Evolutionary conservation across 2,329 filamentous ascomycete genomes (phyloP).

Genomic region (Cordyceps cicadae): DNA sequence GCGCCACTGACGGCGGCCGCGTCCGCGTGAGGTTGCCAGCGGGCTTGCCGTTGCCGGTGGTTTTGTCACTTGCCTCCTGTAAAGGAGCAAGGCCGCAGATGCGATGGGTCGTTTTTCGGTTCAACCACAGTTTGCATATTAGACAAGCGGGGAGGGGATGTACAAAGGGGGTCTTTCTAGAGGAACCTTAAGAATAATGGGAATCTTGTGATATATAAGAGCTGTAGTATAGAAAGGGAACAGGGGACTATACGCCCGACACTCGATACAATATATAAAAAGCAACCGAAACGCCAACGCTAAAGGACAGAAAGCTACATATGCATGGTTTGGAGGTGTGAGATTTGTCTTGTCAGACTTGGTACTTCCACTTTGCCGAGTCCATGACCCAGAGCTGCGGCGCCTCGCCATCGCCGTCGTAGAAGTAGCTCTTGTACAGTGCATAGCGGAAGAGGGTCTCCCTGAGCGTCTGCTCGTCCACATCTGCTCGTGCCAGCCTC

Average conservation of each 20-base stretch:
- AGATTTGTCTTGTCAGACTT: constrained; percentile 1
- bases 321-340: not conserved
- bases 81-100: constrained; percentile 15
- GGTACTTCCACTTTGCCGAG: constrained; percentile 12
- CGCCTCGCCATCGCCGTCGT: constrained; percentile 18
- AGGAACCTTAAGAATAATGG: not conserved
- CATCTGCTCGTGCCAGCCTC: constrained; percentile 17
- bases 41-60: constrained; percentile 31
- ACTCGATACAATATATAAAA: not conserved
- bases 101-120: not conserved
- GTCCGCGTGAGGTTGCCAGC: constrained; percentile 23
- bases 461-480: constrained; percentile 19
- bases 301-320: not conserved
- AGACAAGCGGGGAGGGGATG: not conserved
- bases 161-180: not conserved
- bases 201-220: not conserved
- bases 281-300: not conserved
- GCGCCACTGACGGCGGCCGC: constrained; percentile 13
- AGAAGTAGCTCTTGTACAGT: constrained; percentile 27
- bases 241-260: not conserved
- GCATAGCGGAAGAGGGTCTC: constrained; percentile 27
- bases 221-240: not conserved
- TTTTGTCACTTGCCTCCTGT: constrained; percentile 34
- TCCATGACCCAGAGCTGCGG: constrained; percentile 26
- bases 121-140: not conserved